These are phyloP conservation scores for Tylopilus vinaceipallidus DNA, from an alignment of 768 basidiomycete genomes.

Conservation along the genomic window DNA sequence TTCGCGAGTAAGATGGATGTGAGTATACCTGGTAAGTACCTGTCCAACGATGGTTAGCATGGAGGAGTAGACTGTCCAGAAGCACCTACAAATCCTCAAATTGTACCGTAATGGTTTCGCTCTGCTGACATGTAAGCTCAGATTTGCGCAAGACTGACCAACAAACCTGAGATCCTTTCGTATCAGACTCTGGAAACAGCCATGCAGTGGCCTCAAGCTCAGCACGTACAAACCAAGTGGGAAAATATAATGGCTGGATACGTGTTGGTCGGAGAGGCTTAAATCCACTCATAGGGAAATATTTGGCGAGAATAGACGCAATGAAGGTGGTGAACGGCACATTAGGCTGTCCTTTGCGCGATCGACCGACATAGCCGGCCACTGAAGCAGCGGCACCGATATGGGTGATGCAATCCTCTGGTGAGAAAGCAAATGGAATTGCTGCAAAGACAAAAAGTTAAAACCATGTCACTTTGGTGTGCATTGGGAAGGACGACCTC, in stretches of 20 bases:
- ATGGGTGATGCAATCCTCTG: slow-evolving; percentile 42
- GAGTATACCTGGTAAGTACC: slow-evolving; percentile 31
- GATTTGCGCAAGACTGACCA: slow-evolving; percentile 2
- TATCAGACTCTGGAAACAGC: slow-evolving; percentile 24
- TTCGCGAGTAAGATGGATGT: not conserved
- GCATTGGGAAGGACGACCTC: slow-evolving; percentile 30
- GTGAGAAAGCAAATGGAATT: slow-evolving; percentile 49
- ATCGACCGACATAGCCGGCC: slow-evolving; percentile 25
- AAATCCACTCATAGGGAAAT: slow-evolving; percentile 39
- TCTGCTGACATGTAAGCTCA: slow-evolving; percentile 24
- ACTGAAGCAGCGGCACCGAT: slow-evolving; percentile 36
- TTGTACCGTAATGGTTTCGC: slow-evolving; percentile 31
- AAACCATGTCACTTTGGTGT: not conserved
- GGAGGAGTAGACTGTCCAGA: not conserved
- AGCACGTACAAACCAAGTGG: slow-evolving; percentile 60
- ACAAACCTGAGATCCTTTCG: slow-evolving; percentile 26
- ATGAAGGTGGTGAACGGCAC: slow-evolving; percentile 21
- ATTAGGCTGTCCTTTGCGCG: slow-evolving; percentile 9
- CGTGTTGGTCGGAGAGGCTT: slow-evolving; percentile 43
- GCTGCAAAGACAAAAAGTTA: slow-evolving; percentile 35
- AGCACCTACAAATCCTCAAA: slow-evolving; percentile 48
- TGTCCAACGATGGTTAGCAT: slow-evolving; percentile 17
- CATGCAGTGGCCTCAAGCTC: slow-evolving; percentile 42
- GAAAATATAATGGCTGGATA: slow-evolving; percentile 56
- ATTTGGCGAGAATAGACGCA: slow-evolving; percentile 36